A percentile compares a stretch with the other conserved stretches of the same genome.
phyloP scores from a whole-genome alignment of 2,329 filamentous ascomycete species.

The Ploettnerulaceae sp. region DNA sequence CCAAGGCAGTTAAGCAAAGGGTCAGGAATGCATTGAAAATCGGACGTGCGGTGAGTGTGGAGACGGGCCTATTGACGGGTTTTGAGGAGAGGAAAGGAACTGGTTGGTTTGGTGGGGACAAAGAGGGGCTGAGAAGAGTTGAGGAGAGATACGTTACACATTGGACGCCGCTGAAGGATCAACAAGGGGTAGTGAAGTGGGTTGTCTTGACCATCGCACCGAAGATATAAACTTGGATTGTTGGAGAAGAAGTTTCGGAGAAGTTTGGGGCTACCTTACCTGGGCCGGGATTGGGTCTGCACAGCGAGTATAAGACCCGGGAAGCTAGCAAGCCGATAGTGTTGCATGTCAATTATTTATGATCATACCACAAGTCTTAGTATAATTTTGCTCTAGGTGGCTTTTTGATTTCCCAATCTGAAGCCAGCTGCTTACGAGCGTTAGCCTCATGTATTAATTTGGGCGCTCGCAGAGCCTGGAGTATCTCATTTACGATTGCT shows the following conservation, averaged over 20 bases:
- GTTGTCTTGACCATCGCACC: conserved; percentile 35
- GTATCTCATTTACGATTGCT: no score
- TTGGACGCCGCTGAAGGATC: conserved; percentile 42
- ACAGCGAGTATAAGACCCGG: no score
- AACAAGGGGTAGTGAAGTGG: conserved; percentile 32
- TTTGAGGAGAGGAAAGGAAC: conserved; percentile 22
- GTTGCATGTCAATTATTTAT: no score
- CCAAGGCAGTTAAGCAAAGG: conserved; percentile 41
- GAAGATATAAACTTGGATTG: conserved; percentile 13
- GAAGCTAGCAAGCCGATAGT: no score
- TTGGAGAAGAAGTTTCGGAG: background rate
- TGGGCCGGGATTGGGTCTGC: no score
- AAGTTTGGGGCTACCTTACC: no score
- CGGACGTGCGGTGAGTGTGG: conserved; percentile 29
- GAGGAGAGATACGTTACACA: conserved; percentile 34
- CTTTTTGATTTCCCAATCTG: no score
- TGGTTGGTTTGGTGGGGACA: conserved; percentile 16
- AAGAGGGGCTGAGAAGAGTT: conserved; percentile 15
- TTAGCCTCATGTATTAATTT: no score
- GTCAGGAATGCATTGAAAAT: conserved; percentile 37
- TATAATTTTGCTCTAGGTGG: no score
- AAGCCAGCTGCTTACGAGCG: no score
- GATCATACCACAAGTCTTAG: no score
- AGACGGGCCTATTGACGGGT: conserved; percentile 28
- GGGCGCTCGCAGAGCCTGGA: no score